Percentiles rank a stretch among this genome's conserved stretches.
These are phyloP conservation scores for Crucibulum laeve DNA, from an alignment of 768 basidiomycete genomes.

Conservation along the genomic window DNA sequence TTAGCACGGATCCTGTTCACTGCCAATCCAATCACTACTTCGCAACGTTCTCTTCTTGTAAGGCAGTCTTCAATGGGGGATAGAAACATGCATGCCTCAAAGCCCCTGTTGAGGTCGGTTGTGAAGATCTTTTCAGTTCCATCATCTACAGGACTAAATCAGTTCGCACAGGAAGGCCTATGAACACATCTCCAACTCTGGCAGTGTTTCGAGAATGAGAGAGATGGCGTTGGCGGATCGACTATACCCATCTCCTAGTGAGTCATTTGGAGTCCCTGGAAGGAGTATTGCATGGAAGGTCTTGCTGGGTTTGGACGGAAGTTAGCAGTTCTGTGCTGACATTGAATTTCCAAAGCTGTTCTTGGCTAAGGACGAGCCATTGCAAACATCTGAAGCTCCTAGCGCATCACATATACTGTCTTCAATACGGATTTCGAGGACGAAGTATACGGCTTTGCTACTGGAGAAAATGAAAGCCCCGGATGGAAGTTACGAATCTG, in stretches of 20 bases:
- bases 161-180: constrained; percentile 32
- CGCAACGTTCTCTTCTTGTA: too few relatives aligned
- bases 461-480: constrained; percentile 76
- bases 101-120: too few relatives aligned
- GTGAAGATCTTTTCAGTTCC: too few relatives aligned
- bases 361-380: constrained; percentile 60
- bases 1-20: too few relatives aligned
- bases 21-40: too few relatives aligned
- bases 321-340: constrained; percentile 11
- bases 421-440: constrained; percentile 46
- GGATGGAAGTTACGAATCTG: constrained; percentile 79
- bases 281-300: constrained; percentile 89
- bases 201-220: constrained; percentile 59
- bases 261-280: constrained; percentile 52
- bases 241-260: constrained; percentile 40
- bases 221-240: constrained; percentile 63
- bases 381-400: constrained; percentile 44
- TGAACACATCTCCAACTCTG: constrained; percentile 45
- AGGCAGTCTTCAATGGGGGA: too few relatives aligned
- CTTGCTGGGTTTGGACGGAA: constrained; percentile 10
- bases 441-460: constrained; percentile 52
- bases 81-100: too few relatives aligned
- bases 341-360: constrained; percentile 50
- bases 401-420: constrained; percentile 29
- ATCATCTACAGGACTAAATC: not conserved